phyloP scores from a whole-genome alignment of 164 flowering plant species.

The Sedum album region DNA sequence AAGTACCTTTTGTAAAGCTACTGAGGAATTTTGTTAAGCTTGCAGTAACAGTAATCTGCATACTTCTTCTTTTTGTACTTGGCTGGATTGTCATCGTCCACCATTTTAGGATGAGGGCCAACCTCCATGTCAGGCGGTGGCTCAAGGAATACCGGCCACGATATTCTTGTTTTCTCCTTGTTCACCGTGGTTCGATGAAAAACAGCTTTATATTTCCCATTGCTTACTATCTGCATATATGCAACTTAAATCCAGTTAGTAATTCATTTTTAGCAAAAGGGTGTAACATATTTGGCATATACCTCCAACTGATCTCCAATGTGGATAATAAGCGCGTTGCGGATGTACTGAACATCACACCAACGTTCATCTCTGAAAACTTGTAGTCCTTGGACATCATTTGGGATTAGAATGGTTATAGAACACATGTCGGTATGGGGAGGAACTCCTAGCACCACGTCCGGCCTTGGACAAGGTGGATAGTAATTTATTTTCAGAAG shows the following conservation, averaged over 20 bases:
- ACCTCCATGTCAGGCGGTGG: constrained; percentile 45
- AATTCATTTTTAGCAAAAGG: too few relatives aligned
- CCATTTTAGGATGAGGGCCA: constrained; percentile 60
- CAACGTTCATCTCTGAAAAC: constrained; percentile 27
- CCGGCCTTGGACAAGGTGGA: constrained; percentile 63
- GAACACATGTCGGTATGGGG: constrained; percentile 48
- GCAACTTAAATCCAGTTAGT: background rate
- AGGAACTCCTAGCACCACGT: constrained; percentile 46
- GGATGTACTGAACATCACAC: constrained; percentile 24
- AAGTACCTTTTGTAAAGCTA: constrained; percentile 1
- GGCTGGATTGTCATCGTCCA: constrained; percentile 38
- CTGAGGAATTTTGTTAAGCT: constrained; percentile 74
- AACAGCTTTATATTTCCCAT: constrained; percentile 46
- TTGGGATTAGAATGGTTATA: constrained; percentile 48
- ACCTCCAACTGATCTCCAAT: constrained; percentile 45
- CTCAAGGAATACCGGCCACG: constrained; percentile 51
- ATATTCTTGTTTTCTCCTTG: constrained; percentile 52
- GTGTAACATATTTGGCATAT: background rate
- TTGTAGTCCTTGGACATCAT: constrained; percentile 34
- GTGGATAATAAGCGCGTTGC: constrained; percentile 23
- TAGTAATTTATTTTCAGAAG: constrained; percentile 50
- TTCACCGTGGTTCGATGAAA: constrained; percentile 42
- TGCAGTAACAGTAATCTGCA: constrained; percentile 55
- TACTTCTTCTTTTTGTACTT: constrained; percentile 58
- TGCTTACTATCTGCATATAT: constrained; percentile 40